These are phyloP conservation scores for Syncephalastrum monosporum DNA, from an alignment of 371 early-diverging fungal species.

Conservation along the genomic window DNA sequence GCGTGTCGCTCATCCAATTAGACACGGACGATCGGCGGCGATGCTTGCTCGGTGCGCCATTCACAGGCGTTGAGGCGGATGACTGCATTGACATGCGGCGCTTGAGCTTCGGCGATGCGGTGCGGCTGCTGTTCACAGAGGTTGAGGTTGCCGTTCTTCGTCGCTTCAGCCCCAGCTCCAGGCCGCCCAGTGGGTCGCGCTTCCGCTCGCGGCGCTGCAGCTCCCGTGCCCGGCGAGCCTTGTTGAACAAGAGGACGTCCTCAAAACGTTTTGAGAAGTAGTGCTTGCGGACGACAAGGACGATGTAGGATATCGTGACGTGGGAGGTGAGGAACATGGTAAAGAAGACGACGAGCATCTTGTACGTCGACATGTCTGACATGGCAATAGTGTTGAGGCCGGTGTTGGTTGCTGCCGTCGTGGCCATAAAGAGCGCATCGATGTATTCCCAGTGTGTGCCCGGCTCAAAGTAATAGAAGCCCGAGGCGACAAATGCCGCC, in stretches of 20 bases:
- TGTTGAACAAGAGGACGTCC: constrained; percentile 40
- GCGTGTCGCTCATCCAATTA: constrained; percentile 3
- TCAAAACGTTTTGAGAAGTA: constrained; percentile 52
- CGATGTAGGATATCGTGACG: constrained; percentile 31
- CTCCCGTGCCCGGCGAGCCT: constrained; percentile 29
- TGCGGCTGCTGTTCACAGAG: neutral
- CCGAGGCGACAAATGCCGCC: constrained; percentile 30
- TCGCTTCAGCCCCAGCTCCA: constrained; percentile 17
- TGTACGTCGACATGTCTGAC: constrained; percentile 28
- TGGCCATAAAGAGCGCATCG: constrained; percentile 45
- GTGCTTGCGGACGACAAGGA: constrained; percentile 35
- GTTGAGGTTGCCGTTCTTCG: constrained; percentile 1
- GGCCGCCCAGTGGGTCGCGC: constrained; percentile 4
- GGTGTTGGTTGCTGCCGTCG: constrained; percentile 36
- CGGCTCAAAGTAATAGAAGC: constrained; percentile 34
- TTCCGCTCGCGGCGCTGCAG: constrained; percentile 24
- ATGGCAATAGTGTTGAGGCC: constrained; percentile 40
- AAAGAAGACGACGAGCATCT: constrained; percentile 32
- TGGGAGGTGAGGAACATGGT: constrained; percentile 35
- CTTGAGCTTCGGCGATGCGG: neutral
- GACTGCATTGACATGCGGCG: constrained; percentile 26
- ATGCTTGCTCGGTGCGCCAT: constrained; percentile 5
- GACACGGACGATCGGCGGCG: constrained; percentile 7
- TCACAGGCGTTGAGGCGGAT: constrained; percentile 18
- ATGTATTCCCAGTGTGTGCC: constrained; percentile 36